Evolutionary conservation across 805 yeast species (phyloP).

Genomic region (Zygosaccharomyces lentus): DNA sequence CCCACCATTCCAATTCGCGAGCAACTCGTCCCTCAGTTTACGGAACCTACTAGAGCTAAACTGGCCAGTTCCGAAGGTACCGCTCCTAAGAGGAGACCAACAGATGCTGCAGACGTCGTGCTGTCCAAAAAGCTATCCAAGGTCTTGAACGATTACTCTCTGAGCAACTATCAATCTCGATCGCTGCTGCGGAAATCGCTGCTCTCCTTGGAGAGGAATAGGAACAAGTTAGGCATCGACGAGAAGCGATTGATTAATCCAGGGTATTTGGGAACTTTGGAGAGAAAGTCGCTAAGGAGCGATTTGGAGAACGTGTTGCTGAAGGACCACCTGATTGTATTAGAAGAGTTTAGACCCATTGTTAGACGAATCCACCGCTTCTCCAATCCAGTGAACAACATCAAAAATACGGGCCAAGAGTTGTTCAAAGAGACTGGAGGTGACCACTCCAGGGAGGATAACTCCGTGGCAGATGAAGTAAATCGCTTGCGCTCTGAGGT

Average conservation of each 20-base stretch:
- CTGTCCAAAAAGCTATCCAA: constrained; percentile 36
- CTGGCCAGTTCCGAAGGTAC: constrained; percentile 2
- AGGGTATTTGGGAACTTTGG: constrained; percentile 50
- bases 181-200: constrained; percentile 36
- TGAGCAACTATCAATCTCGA: constrained; percentile 30
- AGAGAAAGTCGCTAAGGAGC: constrained; percentile 56
- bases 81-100: constrained; percentile 1
- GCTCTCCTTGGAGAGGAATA: constrained; percentile 34
- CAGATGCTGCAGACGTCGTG: constrained; percentile 23
- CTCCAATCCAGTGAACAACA: constrained; percentile 25
- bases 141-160: constrained; percentile 32
- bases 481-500: constrained; percentile 18
- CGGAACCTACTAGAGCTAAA: constrained; percentile 12
- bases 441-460: constrained; percentile 28
- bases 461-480: constrained; percentile 13
- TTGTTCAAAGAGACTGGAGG: constrained; percentile 18
- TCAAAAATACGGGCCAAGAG: constrained; percentile 15
- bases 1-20: background rate
- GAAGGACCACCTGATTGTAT: constrained; percentile 48
- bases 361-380: constrained; percentile 40
- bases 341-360: constrained; percentile 44
- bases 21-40: constrained; percentile 5
- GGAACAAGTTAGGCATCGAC: constrained; percentile 20
- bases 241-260: constrained; percentile 42
- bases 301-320: constrained; percentile 58